A percentile compares a stretch with the other conserved stretches of the same genome.
phyloP scores from a whole-genome alignment of 1,139 yeast species.

The Debaryomyces subglobosus region DNA sequence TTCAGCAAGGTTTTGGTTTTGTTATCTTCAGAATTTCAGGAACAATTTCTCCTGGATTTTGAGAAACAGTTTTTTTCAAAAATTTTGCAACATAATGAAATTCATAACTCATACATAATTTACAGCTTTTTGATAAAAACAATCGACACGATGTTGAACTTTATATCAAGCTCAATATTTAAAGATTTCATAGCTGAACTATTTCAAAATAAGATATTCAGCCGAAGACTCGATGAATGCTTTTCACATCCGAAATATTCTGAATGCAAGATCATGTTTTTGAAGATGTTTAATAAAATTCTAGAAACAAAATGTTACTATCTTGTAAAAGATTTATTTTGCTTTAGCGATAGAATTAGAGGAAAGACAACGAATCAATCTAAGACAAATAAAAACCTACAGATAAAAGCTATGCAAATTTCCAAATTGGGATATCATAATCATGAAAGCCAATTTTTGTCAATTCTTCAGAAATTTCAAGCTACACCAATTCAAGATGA shows the following conservation, averaged over 20 bases:
- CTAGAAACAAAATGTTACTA: not conserved
- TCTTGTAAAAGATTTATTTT: slow-evolving; percentile 3
- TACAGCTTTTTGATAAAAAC: not conserved
- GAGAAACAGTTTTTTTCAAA: not conserved
- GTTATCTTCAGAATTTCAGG: not conserved
- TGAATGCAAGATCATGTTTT: not conserved
- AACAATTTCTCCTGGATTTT: not conserved
- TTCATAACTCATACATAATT: not conserved
- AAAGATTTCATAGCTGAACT: not conserved
- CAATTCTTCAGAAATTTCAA: slow-evolving; percentile 1
- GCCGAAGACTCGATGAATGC: not conserved
- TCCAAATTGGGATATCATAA: slow-evolving; percentile 1
- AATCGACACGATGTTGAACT: not conserved
- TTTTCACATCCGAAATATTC: not conserved
- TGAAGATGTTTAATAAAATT: not conserved
- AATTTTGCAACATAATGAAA: not conserved
- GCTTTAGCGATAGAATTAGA: not conserved
- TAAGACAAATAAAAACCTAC: slow-evolving; percentile 2
- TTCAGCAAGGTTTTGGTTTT: slow-evolving; percentile 2
- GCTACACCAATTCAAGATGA: not conserved
- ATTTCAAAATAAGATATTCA: not conserved
- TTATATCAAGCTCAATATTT: not conserved
- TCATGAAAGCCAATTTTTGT: not conserved
- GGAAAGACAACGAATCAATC: not conserved
- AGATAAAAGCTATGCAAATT: slow-evolving; percentile 13